Base-by-base conservation (phyloP, 371 early-diverging fungal genomes). In the Mucor circinelloides region DNA sequence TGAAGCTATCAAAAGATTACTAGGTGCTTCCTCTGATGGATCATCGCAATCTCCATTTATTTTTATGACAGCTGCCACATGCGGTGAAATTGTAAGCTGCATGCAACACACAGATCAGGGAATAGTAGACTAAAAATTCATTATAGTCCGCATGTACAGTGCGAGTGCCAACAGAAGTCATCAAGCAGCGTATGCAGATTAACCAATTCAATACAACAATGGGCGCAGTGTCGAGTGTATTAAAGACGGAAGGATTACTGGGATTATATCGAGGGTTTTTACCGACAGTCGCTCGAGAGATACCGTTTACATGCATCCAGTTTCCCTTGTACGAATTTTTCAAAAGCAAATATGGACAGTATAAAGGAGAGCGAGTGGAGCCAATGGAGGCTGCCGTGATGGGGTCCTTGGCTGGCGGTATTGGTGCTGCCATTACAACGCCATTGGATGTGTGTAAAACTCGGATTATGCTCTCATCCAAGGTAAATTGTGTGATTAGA, bases 291-390 rank as follows among this genome's bases (percentile, higher is more conserved):
- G 91, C 94, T 42, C 87, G 97, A 52, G 82, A 92, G 85, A 97
- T 98, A 65, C 98, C 98, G 8, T 98, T 98, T 73, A 88, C 96
- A 0, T 96, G 96, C 76, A 91, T 98, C 36, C 97, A 98, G 72
- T 98, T 98, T 74, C 96, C 98, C 3, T 70, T 98, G 31, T 98
- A 95, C 74, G 98, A 98, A 79, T 90, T 85, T 61, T 82, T 96
- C 63, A 98, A 97, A 76, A 74, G 76, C 19, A 67, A 70, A 38
- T 82, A 85, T 59, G 69, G 86, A 0, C 50, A 70, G 4, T 78
- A 76, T 28, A 71, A 88, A 6, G 77, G 85, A 23, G 27, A 42
- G 1, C 42, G 81, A 31, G 79, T 89, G 15, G 83, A 90, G 58
- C 89, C 94, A 8, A 90, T 88, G 84, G 93, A 95, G 69, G 94